Percentiles rank a stretch among this genome's conserved stretches.
phyloP scores from a whole-genome alignment of 306 rosid genomes.

The Lathyrus aphaca region DNA sequence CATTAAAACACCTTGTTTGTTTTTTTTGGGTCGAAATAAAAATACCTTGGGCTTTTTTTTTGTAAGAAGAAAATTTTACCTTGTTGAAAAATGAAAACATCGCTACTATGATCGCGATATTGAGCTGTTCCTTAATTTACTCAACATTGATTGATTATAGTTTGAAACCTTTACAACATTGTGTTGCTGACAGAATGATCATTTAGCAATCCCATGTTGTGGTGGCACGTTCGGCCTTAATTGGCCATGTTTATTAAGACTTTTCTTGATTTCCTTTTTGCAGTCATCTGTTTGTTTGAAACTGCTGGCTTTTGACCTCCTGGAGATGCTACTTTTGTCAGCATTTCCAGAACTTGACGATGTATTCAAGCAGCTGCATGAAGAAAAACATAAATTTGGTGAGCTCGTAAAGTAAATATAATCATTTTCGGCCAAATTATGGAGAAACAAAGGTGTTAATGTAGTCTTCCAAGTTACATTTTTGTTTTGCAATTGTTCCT shows the following conservation, averaged over 20 bases:
- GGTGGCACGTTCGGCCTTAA: constrained; percentile 6
- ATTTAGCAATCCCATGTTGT: constrained; percentile 3
- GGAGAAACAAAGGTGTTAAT: constrained; percentile 10
- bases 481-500: constrained; percentile 8
- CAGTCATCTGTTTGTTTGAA: constrained; percentile 91
- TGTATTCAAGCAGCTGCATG: constrained; percentile 75
- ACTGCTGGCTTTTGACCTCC: constrained; percentile 82
- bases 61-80: background rate
- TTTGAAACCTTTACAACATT: constrained; percentile 4
- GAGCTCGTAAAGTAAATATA: constrained; percentile 50
- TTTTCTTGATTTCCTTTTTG: constrained; percentile 34
- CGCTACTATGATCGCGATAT: constrained; percentile 10
- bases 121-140: constrained; percentile 21
- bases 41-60: too few species aligned
- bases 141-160: constrained; percentile 2
- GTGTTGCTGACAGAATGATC: constrained; percentile 7
- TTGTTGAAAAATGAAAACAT: constrained; percentile 18
- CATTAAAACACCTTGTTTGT: background rate
- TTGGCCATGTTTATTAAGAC: constrained; percentile 11
- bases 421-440: constrained; percentile 22
- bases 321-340: constrained; percentile 70
- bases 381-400: constrained; percentile 75
- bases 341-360: constrained; percentile 82
- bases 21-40: too few species aligned
- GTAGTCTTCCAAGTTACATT: constrained; percentile 5